phyloP scores from a whole-genome alignment of 345 rosid species.

The Syzygium oleosum region DNA sequence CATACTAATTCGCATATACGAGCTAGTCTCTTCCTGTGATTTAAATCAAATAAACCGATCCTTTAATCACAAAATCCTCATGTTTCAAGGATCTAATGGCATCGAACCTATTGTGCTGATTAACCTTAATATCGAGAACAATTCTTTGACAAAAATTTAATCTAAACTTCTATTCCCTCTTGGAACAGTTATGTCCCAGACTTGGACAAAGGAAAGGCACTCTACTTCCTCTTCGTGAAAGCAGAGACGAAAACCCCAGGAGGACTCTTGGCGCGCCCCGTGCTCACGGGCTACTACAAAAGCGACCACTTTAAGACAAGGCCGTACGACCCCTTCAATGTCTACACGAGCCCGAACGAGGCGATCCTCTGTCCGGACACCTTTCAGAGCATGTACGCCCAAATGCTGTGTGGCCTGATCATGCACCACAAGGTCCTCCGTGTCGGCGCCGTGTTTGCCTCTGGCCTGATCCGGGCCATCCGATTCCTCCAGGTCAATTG shows the following conservation, averaged over 20 bases:
- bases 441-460: constrained; percentile 85
- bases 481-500: constrained; percentile 69
- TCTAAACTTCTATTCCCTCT: neutral
- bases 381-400: constrained; percentile 85
- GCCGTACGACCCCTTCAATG: constrained; percentile 73
- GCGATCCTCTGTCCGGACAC: constrained; percentile 81
- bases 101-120: neutral
- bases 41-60: fast-evolving
- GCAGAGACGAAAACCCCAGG: constrained; percentile 76
- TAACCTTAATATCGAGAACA: neutral
- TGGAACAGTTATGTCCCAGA: constrained; percentile 58
- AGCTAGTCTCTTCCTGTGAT: neutral
- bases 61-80: neutral
- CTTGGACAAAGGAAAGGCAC: constrained; percentile 82
- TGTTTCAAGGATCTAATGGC: neutral
- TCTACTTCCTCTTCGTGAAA: constrained; percentile 75
- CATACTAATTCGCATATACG: neutral
- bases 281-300: constrained; percentile 87
- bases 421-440: constrained; percentile 71
- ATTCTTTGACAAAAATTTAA: neutral
- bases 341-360: constrained; percentile 80
- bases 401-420: constrained; percentile 80
- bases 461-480: constrained; percentile 81
- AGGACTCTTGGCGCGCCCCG: constrained; percentile 86
- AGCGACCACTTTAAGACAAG: constrained; percentile 71